Percentiles rank a stretch among this genome's conserved stretches.
These are phyloP conservation scores for Malbranchea cinnamomea DNA, from an alignment of 2,329 filamentous ascomycete genomes.

Conservation along the genomic window DNA sequence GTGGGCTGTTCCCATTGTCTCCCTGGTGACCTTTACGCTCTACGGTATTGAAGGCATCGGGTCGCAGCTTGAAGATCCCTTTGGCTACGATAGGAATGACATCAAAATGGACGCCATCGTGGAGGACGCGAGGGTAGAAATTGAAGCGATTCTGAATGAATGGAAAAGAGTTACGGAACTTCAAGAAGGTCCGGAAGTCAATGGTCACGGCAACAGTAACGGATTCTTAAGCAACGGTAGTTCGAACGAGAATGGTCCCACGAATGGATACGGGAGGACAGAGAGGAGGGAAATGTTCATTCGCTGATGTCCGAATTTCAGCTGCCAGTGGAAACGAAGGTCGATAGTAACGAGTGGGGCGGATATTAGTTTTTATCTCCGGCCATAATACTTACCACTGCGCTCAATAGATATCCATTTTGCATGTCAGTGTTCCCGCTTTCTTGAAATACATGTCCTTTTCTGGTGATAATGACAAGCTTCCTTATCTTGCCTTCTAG, in stretches of 20 bases:
- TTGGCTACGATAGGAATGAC: conserved; percentile 50
- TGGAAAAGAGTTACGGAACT: conserved; percentile 31
- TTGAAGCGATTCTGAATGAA: conserved; percentile 42
- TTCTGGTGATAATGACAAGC: no score
- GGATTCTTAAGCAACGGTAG: no score
- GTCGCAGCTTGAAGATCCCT: conserved; percentile 49
- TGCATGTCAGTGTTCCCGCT: no score
- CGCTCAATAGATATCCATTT: no score
- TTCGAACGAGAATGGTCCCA: conserved; percentile 1
- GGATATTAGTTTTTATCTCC: no score
- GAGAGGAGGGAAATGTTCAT: conserved; percentile 20
- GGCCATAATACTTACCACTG: no score
- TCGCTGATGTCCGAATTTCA: no score
- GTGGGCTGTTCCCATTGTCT: conserved; percentile 46
- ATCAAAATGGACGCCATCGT: conserved; percentile 54
- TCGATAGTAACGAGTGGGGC: no score
- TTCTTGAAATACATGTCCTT: no score
- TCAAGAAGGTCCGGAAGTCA: conserved; percentile 9
- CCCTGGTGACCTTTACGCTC: conserved; percentile 46
- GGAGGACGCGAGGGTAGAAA: conserved; percentile 44
- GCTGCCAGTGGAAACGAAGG: no score
- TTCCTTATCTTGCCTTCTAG: no score
- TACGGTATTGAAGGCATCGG: conserved; percentile 52
- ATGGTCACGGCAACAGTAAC: not conserved
- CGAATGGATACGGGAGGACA: conserved; percentile 9